Base-by-base conservation (phyloP, 139 green algal species). In the Coelastrella sp. region DNA sequence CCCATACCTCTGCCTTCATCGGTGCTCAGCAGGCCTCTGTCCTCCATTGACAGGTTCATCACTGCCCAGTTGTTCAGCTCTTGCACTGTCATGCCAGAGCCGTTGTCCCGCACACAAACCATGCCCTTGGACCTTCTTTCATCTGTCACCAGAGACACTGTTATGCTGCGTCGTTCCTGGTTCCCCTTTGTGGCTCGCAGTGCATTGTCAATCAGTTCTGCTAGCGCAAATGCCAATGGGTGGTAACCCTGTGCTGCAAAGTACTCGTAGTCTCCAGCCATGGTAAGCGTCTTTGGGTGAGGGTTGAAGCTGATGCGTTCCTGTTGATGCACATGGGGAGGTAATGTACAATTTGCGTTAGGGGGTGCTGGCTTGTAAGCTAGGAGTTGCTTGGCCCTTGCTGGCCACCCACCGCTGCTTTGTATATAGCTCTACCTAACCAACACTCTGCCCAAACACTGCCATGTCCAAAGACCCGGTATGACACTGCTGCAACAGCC, bases 41-140 rank as follows among this genome's bases (percentile, higher is more conserved):
- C 94, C 82, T 95, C 92, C 93, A 96, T 94, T 48, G 87, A 91
- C 78, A 96, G 81, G 78, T 96, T 96, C 94, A 97, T 96, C 48
- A 97, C 92, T 9, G 94, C 94, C 94, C 94, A 97, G 11, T 96
- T 88, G 75, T 91, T 91, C 34, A 97, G 88, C 78, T 95, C 90
- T 53, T 88, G 69, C 45, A 87, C 90, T 62, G 57, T 90, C 27
- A 88, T 84, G 37, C 67, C 64, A 21, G 53, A 81, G 68, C 93
- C 93, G 48, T 96, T 97, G 89, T 97, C 94, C 74, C 87, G 72
- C 48, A 96, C 89, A 37, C 78, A 91, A 8, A 96, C 80, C 69
- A 95, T 78, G 7, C 92, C 91, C 5, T 67, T 15, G 11, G 21
- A 25, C 60, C 79, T 62, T 19, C 38, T 53, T n/a, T 89, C 85